Conservation (phyloP, 2,329 filamentous ascomycete species). For the Seiridium cupressi region DNA sequence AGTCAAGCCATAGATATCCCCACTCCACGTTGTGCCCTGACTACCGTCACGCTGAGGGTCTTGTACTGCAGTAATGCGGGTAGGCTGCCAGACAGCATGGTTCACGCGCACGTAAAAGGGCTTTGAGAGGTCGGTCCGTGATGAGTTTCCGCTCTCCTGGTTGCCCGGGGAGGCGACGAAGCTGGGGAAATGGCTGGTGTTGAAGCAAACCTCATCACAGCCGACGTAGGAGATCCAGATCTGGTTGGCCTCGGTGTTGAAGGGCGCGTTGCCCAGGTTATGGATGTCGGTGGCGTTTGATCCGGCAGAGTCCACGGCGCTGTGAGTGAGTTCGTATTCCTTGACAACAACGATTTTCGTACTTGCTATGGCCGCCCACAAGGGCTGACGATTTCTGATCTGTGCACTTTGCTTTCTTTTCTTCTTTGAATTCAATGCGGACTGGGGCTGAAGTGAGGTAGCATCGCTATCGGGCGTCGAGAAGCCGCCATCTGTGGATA, state of each 20-base stretch:
- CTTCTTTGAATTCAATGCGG: conserved; percentile 67
- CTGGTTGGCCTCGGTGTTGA: conserved; percentile 66
- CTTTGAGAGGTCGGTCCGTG: conserved; percentile 65
- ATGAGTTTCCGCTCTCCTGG: conserved; percentile 30
- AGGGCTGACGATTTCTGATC: conserved; percentile 83
- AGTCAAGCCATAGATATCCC: conserved; percentile 67
- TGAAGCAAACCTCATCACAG: conserved; percentile 75
- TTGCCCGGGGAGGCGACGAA: conserved; percentile 33
- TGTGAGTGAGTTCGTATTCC: conserved; percentile 81
- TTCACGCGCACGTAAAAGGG: conserved; percentile 80
- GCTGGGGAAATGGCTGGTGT: conserved; percentile 63
- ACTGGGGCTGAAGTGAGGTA: conserved; percentile 53
- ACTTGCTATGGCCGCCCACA: conserved; percentile 92
- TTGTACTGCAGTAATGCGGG: conserved; percentile 60
- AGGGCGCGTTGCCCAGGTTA: conserved; percentile 73
- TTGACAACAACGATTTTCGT: conserved; percentile 96
- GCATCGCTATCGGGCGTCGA: conserved; percentile 53
- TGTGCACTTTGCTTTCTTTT: conserved; percentile 88
- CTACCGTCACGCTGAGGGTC: conserved; percentile 28
- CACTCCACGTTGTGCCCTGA: conserved; percentile 61
- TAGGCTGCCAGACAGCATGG: conserved; percentile 76
- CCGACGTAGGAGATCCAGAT: conserved; percentile 82
- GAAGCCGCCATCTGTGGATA: conserved; percentile 44
- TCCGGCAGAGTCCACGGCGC: conserved; percentile 69
- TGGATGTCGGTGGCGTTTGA: conserved; percentile 75